Evolutionary conservation across 208 protist species (phyloP).

Genomic region (Borovskyia barvae): DNA sequence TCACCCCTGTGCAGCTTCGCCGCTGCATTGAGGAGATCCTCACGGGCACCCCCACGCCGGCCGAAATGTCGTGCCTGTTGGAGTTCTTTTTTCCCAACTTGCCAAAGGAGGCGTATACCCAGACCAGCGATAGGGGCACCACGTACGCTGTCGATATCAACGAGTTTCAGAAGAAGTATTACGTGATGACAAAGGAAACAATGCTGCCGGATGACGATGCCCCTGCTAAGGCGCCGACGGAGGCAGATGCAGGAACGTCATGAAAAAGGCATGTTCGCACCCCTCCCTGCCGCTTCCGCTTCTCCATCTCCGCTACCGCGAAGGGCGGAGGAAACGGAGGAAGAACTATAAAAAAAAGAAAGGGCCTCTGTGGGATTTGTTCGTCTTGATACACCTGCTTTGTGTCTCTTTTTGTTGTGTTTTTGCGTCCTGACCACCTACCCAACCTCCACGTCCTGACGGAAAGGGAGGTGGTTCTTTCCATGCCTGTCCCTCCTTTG

Average conservation of each 20-base stretch:
- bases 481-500: not conserved
- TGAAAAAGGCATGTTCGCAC: too few species aligned
- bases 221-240: not conserved
- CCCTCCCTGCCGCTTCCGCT: too few species aligned
- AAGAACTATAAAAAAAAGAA: too few species aligned
- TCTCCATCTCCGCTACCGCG: too few species aligned
- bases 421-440: too few species aligned
- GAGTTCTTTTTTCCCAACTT: slow-evolving; percentile 86
- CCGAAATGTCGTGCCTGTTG: slow-evolving; percentile 71
- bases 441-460: too few species aligned
- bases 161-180: slow-evolving; percentile 74
- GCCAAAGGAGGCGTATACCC: slow-evolving; percentile 54
- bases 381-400: too few species aligned
- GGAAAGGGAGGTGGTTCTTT: not conserved
- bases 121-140: slow-evolving; percentile 45
- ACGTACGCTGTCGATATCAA: slow-evolving; percentile 59
- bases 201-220: slow-evolving; percentile 31
- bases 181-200: slow-evolving; percentile 59
- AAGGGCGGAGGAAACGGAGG: too few species aligned
- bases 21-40: slow-evolving; percentile 85
- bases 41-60: slow-evolving; percentile 40
- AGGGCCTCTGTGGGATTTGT: too few species aligned
- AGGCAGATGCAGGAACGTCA: too few species aligned
- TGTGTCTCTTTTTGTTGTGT: too few species aligned
- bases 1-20: slow-evolving; percentile 86